phyloP scores from a whole-genome alignment of 352 stramenopile genomes.

The Peronosclerospora sorghi region DNA sequence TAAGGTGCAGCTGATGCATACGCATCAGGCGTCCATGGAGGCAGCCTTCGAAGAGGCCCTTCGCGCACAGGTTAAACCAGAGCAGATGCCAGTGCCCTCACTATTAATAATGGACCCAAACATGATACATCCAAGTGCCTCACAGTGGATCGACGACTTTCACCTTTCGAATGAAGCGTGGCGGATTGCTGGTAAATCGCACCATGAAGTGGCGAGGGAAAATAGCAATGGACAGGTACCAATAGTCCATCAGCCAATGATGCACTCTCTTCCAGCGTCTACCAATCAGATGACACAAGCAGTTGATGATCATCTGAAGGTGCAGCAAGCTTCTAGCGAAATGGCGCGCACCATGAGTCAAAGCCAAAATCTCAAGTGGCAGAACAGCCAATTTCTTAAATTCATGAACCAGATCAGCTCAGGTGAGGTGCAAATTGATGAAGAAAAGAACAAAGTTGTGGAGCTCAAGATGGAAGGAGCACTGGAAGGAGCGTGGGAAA shows the following conservation, averaged over 20 bases:
- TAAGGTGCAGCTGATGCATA: conserved; percentile 28
- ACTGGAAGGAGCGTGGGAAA: conserved; percentile 55
- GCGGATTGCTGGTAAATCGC: conserved; percentile 42
- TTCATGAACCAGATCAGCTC: conserved; percentile 77
- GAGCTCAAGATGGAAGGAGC: conserved; percentile 35
- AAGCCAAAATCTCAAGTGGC: conserved; percentile 67
- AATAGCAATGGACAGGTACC: conserved; percentile 32
- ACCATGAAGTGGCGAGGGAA: conserved; percentile 54
- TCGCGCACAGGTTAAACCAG: conserved; percentile 38
- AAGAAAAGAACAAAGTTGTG: conserved; percentile 64
- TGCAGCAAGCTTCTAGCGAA: conserved; percentile 44
- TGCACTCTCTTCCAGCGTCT: conserved; percentile 6
- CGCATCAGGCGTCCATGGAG: conserved; percentile 54
- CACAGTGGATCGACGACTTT: conserved; percentile 61
- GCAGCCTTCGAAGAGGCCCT: conserved; percentile 42
- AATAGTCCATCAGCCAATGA: conserved; percentile 29
- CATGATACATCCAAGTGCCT: conserved; percentile 20
- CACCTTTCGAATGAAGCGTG: conserved; percentile 51
- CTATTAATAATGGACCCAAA: conserved; percentile 17
- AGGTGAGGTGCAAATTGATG: conserved; percentile 65
- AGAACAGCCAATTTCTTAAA: conserved; percentile 81
- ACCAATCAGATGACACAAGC: conserved; percentile 18
- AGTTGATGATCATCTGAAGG: conserved; percentile 21
- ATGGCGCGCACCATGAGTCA: conserved; percentile 74
- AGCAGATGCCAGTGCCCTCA: conserved; percentile 17